These are phyloP conservation scores for Talaromyces funiculosus DNA, from an alignment of 2,329 filamentous ascomycete species.

Conservation along the genomic window DNA sequence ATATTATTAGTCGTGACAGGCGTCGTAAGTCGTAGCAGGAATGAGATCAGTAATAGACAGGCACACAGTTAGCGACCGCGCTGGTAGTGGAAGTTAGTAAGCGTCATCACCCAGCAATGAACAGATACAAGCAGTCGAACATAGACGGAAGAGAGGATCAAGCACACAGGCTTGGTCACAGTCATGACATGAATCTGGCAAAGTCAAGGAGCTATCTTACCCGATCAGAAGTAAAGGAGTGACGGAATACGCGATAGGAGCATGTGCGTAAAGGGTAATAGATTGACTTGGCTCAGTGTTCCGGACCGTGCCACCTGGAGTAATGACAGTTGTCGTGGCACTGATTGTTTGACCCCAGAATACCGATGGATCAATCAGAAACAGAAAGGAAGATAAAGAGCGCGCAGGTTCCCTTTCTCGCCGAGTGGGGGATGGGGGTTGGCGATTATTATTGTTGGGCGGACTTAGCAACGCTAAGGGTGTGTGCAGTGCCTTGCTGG, in stretches of 20 bases:
- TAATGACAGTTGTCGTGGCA: not conserved
- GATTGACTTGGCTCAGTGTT: not conserved
- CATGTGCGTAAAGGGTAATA: not conserved
- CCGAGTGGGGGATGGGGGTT: slow-evolving; percentile 7
- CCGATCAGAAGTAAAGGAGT: slow-evolving; percentile 27
- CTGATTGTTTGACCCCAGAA: not conserved
- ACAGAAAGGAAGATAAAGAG: not conserved
- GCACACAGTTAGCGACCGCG: slow-evolving; percentile 24
- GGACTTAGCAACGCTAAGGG: not conserved
- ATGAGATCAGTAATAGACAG: slow-evolving; percentile 15
- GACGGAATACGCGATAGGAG: slow-evolving; percentile 20
- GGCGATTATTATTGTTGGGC: not conserved
- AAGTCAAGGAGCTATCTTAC: slow-evolving; percentile 20
- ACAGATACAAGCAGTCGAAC: not conserved
- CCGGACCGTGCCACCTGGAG: not conserved
- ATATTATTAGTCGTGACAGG: slow-evolving; percentile 13
- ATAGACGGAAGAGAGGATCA: not conserved
- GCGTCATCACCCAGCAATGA: not conserved
- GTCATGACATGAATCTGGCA: not conserved
- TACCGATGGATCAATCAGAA: not conserved
- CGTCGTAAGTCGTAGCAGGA: slow-evolving; percentile 16
- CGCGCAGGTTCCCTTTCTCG: not conserved
- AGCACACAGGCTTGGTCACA: not conserved
- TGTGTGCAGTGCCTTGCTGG: slow-evolving; percentile 14
- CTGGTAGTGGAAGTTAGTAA: not conserved